Base-by-base conservation (phyloP, 805 yeast genomes). In the Lipomyces kockii region DNA sequence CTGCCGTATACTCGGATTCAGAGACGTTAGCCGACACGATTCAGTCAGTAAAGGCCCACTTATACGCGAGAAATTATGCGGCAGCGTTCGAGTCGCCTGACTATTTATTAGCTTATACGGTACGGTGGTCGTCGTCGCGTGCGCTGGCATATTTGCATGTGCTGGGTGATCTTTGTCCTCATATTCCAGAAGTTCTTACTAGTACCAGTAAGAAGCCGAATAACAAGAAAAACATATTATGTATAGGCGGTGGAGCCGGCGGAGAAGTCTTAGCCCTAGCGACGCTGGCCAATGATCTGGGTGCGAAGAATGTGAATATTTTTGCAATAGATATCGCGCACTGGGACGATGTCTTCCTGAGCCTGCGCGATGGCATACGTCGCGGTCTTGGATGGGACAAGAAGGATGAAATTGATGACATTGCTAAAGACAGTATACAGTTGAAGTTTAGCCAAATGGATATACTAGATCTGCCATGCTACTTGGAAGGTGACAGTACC, bases 161-260 rank as follows among this genome's bases (percentile, higher is more conserved):
- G 27, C 87, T 91, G 72, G 81, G 86, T 0, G 68, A 66, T 39
- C 62, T 66, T 17, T 67, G 71, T 56, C 68, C 71, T 22, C 64
- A 57, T 43, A 43, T 67, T 20, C 39, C 29, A 11, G 27, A n/a
- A 2, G 49, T 63, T 14, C 64, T 54, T 17, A 27, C 64, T n/a
- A 35, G 12, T 12, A n/a, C 53, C 29, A 29, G 20, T 12, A 11
- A 37, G 39, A 20, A 11, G 27, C 59, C 55, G 25, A 14, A 12
- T 20, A 43, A 11, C 25, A 27, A 12, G 29, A 64, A 62, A 25
- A 56, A 82, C 6, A 84, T 88, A 0, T 76, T 91, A 46, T 85
- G 89, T 72, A 82, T 92, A 49, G 97, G 97, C 22, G 97, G 96
- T 29, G 97, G 97, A 46, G 97, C 97, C 0, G 91, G 94, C 3